A percentile compares a stretch with the other conserved stretches of the same genome.
phyloP scores from a whole-genome alignment of 129 eudicot species.

The Oenanthe sinensis region DNA sequence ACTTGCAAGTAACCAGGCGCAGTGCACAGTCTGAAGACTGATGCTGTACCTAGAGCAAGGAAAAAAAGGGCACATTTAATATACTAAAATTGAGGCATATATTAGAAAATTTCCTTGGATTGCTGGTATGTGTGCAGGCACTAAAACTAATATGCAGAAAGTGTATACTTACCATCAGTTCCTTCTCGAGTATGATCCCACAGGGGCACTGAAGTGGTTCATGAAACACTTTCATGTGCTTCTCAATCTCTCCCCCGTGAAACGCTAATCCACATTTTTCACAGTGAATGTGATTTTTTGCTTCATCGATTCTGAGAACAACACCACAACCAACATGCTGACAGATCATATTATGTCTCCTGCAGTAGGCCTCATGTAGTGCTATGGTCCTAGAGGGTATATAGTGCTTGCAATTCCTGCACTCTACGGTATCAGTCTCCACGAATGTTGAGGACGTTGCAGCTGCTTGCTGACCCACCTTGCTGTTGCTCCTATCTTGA shows the following conservation, averaged over 20 bases:
- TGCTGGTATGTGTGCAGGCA: background rate
- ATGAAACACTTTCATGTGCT: conserved; percentile 88
- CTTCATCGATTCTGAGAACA: conserved; percentile 77
- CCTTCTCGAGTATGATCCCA: conserved; percentile 76
- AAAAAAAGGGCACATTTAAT: background rate
- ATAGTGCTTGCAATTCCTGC: conserved; percentile 75
- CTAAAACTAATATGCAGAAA: background rate
- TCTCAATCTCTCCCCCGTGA: conserved; percentile 70
- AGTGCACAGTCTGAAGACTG: conserved; percentile 67
- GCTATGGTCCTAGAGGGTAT: conserved; percentile 76
- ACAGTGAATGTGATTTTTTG: conserved; percentile 76
- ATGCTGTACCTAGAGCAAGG: conserved; percentile 58
- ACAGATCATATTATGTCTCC: conserved; percentile 74
- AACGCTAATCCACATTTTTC: conserved; percentile 73
- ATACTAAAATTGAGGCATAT: background rate
- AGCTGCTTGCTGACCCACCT: conserved; percentile 50
- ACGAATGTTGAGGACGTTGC: conserved; percentile 32
- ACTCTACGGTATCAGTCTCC: conserved; percentile 62
- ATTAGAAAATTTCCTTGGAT: background rate
- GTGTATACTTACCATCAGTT: conserved; percentile 58
- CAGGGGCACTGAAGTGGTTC: conserved; percentile 79
- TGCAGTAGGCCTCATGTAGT: conserved; percentile 82
- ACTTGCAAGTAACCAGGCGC: conserved; percentile 75
- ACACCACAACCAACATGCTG: conserved; percentile 72
- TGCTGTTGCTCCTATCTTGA: conserved; percentile 35